A percentile compares a stretch with the other conserved stretches of the same genome.
phyloP scores from a whole-genome alignment of 306 rosid species.

The Abrus pulchellus region DNA sequence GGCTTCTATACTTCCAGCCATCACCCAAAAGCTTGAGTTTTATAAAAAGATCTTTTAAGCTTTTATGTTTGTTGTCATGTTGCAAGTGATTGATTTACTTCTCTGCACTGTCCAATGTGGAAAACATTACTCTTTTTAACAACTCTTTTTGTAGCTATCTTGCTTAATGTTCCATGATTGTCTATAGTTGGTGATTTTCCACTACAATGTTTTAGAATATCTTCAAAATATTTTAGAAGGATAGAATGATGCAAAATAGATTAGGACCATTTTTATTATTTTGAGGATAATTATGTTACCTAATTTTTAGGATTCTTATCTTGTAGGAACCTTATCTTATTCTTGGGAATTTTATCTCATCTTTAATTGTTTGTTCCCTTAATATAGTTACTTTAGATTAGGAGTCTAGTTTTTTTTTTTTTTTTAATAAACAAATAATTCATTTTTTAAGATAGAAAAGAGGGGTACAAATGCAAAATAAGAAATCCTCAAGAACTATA shows the following conservation, averaged over 20 bases:
- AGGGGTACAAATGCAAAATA: neutral
- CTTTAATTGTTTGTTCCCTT: neutral
- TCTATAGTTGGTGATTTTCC: slow-evolving; percentile 3
- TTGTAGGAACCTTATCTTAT: slow-evolving; percentile 3
- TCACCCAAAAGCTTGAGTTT: slow-evolving; percentile 1
- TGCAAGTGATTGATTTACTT: neutral
- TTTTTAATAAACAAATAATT: neutral
- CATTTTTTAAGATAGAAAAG: neutral
- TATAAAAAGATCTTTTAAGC: neutral
- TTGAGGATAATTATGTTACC: neutral
- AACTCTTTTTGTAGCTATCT: neutral
- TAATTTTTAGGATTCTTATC: slow-evolving; percentile 5
- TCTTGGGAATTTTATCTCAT: slow-evolving; percentile 3
- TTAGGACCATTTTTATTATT: neutral
- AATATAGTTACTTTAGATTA: neutral
- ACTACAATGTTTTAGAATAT: slow-evolving; percentile 1
- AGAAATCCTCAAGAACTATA: neutral
- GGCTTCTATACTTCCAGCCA: slow-evolving; percentile 5
- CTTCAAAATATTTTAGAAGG: slow-evolving; percentile 18
- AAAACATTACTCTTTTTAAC: slow-evolving; percentile 8
- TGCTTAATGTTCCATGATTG: slow-evolving; percentile 8
- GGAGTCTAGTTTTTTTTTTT: neutral
- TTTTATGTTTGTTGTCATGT: slow-evolving; percentile 1
- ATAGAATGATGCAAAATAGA: slow-evolving; percentile 19
- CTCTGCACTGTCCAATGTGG: neutral